Base-by-base conservation (phyloP, 1,284 basidiomycete species). In the Phellopilus nigrolimitatus region DNA sequence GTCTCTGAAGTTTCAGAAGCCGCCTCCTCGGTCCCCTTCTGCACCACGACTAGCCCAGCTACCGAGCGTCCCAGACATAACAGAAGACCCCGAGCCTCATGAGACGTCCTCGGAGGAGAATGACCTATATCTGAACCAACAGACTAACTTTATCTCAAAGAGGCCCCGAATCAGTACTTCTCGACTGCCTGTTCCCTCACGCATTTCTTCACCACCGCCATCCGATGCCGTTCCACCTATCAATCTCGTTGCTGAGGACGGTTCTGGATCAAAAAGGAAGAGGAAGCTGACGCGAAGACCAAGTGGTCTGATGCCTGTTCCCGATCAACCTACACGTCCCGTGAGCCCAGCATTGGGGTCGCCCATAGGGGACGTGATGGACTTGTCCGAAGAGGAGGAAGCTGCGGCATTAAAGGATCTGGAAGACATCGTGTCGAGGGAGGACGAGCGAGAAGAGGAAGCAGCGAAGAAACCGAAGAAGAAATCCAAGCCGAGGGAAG, bases 271-370 rank as follows among this genome's bases (percentile, higher is more conserved):
- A 60, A 47, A 64, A 46, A 64, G 69, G 31, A 82, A 77, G 61
- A 71, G 76, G 30, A 81, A 79, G 54, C 62, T 75, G 6, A 68
- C 75, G 49, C 71, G 85, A 56, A 70, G 84, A 43, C 83, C 83
- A 65, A 88, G 84, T 58, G 84, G 84, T 4, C 66, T 87, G 39
- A 64, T 88, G 54, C 53, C 60, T 58, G 60, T 61, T 47, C 61
- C 71, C 8, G 57, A 71, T 19, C 57, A 71, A 15, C 69, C 71
- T 12, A 73, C 73, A 5, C 71, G 80, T 52, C 73, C 79, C 19
- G 70, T 76, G 1, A 85, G 82, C 57, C 84, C 84, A 3, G 79
- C 80, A 4, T 78, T 82, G 59, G 81, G 80, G n/a, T 82, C 80
- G 2, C 79, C 82, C 12, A 70, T 80, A 33, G 71, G 76, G 36